These are phyloP conservation scores for Bryopsis sp. DNA, from an alignment of 139 green algal genomes.

Conservation along the genomic window DNA sequence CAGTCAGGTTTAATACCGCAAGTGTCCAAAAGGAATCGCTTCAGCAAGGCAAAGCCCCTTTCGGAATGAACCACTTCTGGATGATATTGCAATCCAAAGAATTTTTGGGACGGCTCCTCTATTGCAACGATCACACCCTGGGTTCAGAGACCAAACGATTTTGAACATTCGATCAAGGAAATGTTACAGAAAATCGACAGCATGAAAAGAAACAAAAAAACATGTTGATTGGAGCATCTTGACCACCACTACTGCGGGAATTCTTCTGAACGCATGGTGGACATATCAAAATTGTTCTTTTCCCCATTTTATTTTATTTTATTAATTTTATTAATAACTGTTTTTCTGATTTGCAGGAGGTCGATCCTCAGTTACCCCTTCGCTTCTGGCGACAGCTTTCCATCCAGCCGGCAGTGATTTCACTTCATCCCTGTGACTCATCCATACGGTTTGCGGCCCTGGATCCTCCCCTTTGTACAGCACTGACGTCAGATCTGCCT, in stretches of 20 bases:
- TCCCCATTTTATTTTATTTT: not conserved
- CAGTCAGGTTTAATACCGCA: conserved; percentile 61
- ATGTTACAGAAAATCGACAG: no score
- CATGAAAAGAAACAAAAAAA: not conserved
- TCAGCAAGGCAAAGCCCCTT: conserved; percentile 74
- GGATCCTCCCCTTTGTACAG: conserved; percentile 17
- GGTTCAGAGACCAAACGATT: not conserved
- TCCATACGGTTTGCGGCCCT: conserved; percentile 83
- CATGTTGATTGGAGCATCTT: not conserved
- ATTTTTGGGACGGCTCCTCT: conserved; percentile 56
- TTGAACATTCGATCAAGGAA: not conserved
- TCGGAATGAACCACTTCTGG: conserved; percentile 92
- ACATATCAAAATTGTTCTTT: not conserved
- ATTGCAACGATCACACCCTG: conserved; percentile 90
- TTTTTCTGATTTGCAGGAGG: not conserved
- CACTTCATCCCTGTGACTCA: conserved; percentile 95
- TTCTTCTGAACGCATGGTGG: not conserved
- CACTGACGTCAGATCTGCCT: conserved; percentile 2
- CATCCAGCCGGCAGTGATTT: conserved; percentile 84
- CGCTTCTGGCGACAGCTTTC: conserved; percentile 57
- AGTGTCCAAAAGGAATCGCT: conserved; percentile 76
- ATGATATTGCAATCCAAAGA: conserved; percentile 97
- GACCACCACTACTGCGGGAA: not conserved
- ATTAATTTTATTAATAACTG: conserved; percentile 1
- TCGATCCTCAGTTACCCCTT: conserved; percentile 38